Conservation (phyloP, 2,329 filamentous ascomycete genomes). For the Malbranchea cinnamomea region DNA sequence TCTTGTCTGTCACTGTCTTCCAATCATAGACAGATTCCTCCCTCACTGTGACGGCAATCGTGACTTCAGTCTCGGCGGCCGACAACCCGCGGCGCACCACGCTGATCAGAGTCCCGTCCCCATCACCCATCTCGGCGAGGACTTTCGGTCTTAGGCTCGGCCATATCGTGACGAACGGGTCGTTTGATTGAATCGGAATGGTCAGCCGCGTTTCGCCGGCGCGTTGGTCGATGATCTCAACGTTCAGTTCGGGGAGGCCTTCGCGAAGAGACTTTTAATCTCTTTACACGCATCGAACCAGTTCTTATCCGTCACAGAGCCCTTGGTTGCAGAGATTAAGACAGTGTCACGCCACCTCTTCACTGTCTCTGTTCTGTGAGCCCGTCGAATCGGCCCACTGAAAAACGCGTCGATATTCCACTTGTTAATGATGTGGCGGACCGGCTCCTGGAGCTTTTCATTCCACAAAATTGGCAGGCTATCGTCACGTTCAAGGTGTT, state of each 20-base stretch:
- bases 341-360: background rate
- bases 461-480: background rate
- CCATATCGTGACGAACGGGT: background rate
- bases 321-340: background rate
- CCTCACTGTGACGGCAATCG: background rate
- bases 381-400: background rate
- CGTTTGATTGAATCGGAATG: background rate
- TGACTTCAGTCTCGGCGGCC: background rate
- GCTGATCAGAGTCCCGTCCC: background rate
- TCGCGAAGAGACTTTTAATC: background rate
- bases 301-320: background rate
- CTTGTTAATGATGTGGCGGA: background rate
- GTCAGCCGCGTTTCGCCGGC: background rate
- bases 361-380: background rate
- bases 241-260: background rate
- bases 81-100: background rate
- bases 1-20: background rate
- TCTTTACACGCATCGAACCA: slow-evolving; percentile 3
- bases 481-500: background rate
- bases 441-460: background rate
- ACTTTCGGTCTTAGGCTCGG: background rate
- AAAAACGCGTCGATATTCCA: background rate
- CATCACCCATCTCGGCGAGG: background rate
- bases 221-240: slow-evolving; percentile 1
- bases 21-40: background rate